Percentiles rank a stretch among this genome's conserved stretches.
Conservation (phyloP, 1,284 basidiomycete species). For the Fistulinella cinereoalba region DNA sequence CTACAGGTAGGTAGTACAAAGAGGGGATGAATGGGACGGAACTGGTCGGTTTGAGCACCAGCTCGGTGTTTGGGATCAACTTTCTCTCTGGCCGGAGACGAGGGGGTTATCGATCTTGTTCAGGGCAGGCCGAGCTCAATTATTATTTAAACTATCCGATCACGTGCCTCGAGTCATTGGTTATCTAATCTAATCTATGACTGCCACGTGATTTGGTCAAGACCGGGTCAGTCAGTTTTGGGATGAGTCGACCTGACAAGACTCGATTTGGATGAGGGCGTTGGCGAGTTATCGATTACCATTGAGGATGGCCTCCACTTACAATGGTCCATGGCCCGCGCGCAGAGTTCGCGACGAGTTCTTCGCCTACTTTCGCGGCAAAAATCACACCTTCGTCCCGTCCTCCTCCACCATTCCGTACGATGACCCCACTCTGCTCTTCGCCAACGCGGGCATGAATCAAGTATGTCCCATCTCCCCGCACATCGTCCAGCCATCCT, state of each 20-base stretch:
- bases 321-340: conserved; percentile 60
- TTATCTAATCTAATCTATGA: conserved; percentile 19
- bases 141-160: too few species aligned
- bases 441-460: conserved; percentile 98
- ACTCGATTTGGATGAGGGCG: conserved; percentile 2
- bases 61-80: conserved; percentile 11
- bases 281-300: conserved; percentile 25
- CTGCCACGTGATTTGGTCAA: conserved; percentile 17
- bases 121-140: conserved; percentile 34
- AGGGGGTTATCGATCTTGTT: conserved; percentile 34
- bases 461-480: conserved; percentile 47
- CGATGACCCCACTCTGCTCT: conserved; percentile 95
- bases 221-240: conserved; percentile 21
- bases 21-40: conserved; percentile 9
- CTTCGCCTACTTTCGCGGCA: conserved; percentile 77
- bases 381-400: conserved; percentile 88
- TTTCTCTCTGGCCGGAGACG: conserved; percentile 5
- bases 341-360: conserved; percentile 70
- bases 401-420: conserved; percentile 94
- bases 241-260: too few species aligned
- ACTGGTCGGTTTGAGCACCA: too few species aligned
- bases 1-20: conserved; percentile 38
- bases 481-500: conserved; percentile 6
- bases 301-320: conserved; percentile 29
- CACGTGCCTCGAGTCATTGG: conserved; percentile 13